Evolutionary conservation across 2,329 filamentous ascomycete genomes (phyloP), one percentile per base, ranked within the genome.

Genomic region (Herpomyces periplanetae): DNA sequence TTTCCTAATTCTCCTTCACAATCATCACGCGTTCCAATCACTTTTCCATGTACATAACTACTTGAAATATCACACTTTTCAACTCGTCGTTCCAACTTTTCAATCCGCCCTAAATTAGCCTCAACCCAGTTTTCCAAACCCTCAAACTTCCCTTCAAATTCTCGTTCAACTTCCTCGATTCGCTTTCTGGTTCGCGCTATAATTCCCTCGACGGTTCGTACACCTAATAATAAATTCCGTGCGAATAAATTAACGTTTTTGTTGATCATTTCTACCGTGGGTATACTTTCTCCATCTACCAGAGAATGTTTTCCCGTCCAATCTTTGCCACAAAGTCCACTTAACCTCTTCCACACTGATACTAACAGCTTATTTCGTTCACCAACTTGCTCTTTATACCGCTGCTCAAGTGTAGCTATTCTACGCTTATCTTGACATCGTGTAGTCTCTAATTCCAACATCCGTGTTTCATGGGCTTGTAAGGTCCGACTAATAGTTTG

Each of bases 221-320:
- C 52, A 0, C 75, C 75, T 1, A 60, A 54, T 16, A 88, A 40
- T 11, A 96, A 49, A 34, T 88, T 91, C 36, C 73, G 68, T 32
- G 63, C 66, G 40, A 91, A 91, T 1, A 64, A 66, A 0, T 65
- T 61, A 3, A 91, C 48, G 39, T 80, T 69, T 19, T 60, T 73
- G 1, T 60, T 57, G 24, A 96, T 64, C 7, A 71, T 59, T 31
- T 88, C 75, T 13, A 84, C 48, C 6, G 63, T 69, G 0, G 73
- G 69, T 4, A 85, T 42, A n/a, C n/a, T n/a, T 23, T 75, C 65
- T 9, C 71, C 68, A 30, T 80, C 75, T 32, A 91, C 65, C 10
- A 87, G 53, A 22, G 62, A 63, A 36, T 91, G 73, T 30, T 62
- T 58, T 35, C 87, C 65, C 3, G 65, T 56, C 75, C 80, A 96